Evolutionary conservation across 1,284 basidiomycete genomes (phyloP).

Genomic region (Ganoderma multipileum): DNA sequence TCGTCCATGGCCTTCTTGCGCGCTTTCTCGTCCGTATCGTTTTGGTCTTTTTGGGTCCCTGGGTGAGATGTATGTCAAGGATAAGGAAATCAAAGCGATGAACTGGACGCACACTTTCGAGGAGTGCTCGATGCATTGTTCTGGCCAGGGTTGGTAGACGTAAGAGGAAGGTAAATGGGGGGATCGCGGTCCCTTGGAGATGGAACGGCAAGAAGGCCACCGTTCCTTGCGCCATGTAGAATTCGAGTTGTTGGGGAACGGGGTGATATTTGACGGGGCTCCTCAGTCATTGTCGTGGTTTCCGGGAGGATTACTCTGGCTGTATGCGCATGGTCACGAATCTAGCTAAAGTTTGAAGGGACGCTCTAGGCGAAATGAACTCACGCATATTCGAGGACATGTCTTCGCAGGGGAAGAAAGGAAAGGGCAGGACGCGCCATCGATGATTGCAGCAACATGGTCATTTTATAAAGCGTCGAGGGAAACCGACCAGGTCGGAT

Average conservation of each 20-base stretch:
- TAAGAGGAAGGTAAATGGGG: constrained; percentile 8
- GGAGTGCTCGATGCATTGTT: not conserved
- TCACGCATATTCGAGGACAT: constrained; percentile 11
- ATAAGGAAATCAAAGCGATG: not conserved
- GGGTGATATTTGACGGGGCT: constrained; percentile 2
- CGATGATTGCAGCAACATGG: not conserved
- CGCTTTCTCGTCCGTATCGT: constrained; percentile 52
- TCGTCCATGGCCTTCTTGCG: constrained; percentile 53
- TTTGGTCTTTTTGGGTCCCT: constrained; percentile 57
- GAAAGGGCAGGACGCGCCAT: not conserved
- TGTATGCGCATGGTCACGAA: not conserved
- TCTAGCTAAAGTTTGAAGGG: not conserved
- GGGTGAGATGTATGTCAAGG: not conserved
- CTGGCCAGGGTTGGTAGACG: not conserved
- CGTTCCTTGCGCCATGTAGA: not conserved
- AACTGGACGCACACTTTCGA: constrained; percentile 8
- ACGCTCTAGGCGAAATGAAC: not conserved
- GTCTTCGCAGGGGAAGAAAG: not conserved
- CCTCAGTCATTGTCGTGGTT: constrained; percentile 7
- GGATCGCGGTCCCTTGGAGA: not conserved
- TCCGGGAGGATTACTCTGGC: constrained; percentile 15
- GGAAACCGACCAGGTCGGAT: not conserved
- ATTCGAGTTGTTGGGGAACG: constrained; percentile 14
- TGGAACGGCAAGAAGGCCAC: constrained; percentile 2
- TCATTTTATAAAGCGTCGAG: not conserved